Evolutionary conservation across 768 basidiomycete genomes (phyloP).

Genomic region (Boletus edulis): DNA sequence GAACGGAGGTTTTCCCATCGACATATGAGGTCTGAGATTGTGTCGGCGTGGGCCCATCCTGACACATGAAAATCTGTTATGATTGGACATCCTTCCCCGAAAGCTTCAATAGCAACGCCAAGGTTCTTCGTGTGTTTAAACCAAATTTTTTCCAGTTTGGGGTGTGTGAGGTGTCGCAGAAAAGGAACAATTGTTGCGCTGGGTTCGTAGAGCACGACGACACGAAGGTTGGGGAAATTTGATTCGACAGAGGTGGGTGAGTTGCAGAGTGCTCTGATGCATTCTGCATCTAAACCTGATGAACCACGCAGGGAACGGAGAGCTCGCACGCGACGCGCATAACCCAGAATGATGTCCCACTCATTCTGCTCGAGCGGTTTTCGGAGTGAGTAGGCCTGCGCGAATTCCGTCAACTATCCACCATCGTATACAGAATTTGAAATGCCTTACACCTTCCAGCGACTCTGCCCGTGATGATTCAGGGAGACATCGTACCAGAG

Average conservation of each 20-base stretch:
- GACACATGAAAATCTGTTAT: not conserved
- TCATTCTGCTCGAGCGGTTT: not conserved
- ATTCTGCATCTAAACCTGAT: not conserved
- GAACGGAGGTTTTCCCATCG: constrained; percentile 5
- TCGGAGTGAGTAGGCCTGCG: constrained; percentile 1
- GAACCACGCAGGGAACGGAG: not conserved
- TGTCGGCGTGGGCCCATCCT: not conserved
- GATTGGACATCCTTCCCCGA: constrained; percentile 1
- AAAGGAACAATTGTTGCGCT: not conserved
- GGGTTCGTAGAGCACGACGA: not conserved
- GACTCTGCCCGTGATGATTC: not conserved
- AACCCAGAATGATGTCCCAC: constrained; percentile 8
- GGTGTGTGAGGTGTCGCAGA: constrained; percentile 4
- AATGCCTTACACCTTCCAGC: constrained; percentile 3
- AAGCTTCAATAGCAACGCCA: not conserved
- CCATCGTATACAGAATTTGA: not conserved
- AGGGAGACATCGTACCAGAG: constrained; percentile 10
- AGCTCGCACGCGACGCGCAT: constrained; percentile 8
- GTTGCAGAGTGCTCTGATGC: constrained; percentile 2
- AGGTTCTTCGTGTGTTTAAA: not conserved
- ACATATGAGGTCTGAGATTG: constrained; percentile 3
- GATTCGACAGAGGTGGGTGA: not conserved
- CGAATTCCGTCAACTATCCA: not conserved
- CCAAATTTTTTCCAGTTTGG: not conserved
- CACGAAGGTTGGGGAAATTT: constrained; percentile 12